Evolutionary conservation across 768 basidiomycete species (phyloP).

Genomic region (Boletus sp.): DNA sequence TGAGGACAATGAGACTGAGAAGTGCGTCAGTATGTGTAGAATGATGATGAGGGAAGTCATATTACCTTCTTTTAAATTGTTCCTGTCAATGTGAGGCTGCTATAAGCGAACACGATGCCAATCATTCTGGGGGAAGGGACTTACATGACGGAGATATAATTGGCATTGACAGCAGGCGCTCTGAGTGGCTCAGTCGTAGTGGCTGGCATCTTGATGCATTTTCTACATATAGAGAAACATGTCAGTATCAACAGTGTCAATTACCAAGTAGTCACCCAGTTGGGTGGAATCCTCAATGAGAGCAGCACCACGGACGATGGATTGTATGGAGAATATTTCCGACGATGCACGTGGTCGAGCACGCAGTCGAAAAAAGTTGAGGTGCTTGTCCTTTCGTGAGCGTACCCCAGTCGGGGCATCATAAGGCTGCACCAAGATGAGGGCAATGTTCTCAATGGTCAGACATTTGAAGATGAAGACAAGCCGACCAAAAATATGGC

Average conservation of each 20-base stretch:
- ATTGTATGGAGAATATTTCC: not conserved
- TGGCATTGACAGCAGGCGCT: too few species aligned
- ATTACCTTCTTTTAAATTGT: too few species aligned
- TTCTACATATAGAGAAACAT: not conserved
- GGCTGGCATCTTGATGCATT: not conserved
- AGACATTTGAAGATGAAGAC: not conserved
- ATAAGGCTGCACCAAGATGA: not conserved
- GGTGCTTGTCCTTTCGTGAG: not conserved
- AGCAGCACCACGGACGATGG: not conserved
- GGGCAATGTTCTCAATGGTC: not conserved
- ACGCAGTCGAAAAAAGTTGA: not conserved
- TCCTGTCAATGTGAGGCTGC: too few species aligned
- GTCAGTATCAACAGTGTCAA: not conserved
- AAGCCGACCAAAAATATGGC: not conserved
- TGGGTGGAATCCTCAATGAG: not conserved
- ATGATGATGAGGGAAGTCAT: too few species aligned
- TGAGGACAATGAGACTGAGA: too few species aligned
- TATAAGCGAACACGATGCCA: too few species aligned
- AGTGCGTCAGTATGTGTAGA: too few species aligned
- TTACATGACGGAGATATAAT: too few species aligned
- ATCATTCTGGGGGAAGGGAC: too few species aligned
- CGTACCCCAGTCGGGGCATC: not conserved
- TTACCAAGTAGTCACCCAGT: not conserved
- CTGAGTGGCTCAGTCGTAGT: too few species aligned
- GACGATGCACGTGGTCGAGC: not conserved